Evolutionary conservation across 2,329 filamentous ascomycete genomes (phyloP), one percentile per base, ranked within the genome.

Genomic region (Plectosphaerella cucumerina): DNA sequence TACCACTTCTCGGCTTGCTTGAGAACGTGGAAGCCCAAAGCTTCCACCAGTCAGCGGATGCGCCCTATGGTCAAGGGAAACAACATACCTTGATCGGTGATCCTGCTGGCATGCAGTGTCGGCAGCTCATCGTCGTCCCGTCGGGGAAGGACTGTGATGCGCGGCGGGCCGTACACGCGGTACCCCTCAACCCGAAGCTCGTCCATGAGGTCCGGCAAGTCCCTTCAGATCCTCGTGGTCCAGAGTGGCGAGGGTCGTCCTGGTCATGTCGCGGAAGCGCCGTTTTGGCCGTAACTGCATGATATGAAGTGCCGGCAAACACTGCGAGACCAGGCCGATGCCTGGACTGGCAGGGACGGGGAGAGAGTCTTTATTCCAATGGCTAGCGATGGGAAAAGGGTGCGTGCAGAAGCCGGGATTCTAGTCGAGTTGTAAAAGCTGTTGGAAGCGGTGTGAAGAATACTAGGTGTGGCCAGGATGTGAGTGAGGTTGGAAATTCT

Each of bases 141-240:
- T 39, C 49, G 47, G 44, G 55, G 55, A 17, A 56, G 22, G 33
- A 56, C 34, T 6, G 55, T 56, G 31, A 56, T 53, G 47, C 42
- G 48, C 12, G 55, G 53, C 37, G 55, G 55, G 51, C 55, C 55
- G 42, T 56, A 50, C 34, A 56, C 44, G 39, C 55, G 55, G 53
- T 44, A 47, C 10, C 23, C 52, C 44, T 55, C 55, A 46, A 55
- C 53, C 37, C 47, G 53, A 53, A 22, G 46, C 23, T 49, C 51
- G 50, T 53, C 53, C 55, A 56, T 56, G 39, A 44, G 50, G 49
- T n/a, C 49, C 10, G 37, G 12, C 39, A 12, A 18, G 18, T 18
- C 17, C 10, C n/a, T 18, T n/a, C 17, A 42, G 39, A 20, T 42
- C 39, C 39, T 17, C 17, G 39, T 8, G 18, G 39, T 20, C n/a